These are phyloP conservation scores for Podila epicladia DNA, from an alignment of 192 early-diverging fungal species.

Conservation along the genomic window DNA sequence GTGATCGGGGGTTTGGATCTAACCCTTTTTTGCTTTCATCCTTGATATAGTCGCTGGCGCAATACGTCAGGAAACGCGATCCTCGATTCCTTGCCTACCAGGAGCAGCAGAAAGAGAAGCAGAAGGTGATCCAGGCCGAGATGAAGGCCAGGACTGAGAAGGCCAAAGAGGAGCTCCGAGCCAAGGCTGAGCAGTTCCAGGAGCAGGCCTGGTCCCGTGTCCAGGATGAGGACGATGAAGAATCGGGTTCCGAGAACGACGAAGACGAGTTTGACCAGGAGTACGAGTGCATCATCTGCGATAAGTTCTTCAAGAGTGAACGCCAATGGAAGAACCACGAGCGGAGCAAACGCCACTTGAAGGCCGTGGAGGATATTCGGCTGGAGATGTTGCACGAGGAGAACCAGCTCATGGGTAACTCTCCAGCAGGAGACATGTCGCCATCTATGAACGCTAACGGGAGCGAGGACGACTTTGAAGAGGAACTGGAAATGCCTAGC, in stretches of 20 bases:
- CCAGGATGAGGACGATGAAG: conserved; percentile 43
- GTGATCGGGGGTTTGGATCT: background rate
- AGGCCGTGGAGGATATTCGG: conserved; percentile 78
- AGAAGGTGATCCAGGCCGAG: conserved; percentile 64
- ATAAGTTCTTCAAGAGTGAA: conserved; percentile 87
- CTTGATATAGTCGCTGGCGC: conserved; percentile 67
- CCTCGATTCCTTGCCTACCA: conserved; percentile 83
- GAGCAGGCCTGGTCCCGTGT: conserved; percentile 82
- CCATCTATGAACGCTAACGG: background rate
- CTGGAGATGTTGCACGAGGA: conserved; percentile 82
- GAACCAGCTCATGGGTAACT: conserved; percentile 31
- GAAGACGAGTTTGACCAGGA: conserved; percentile 65
- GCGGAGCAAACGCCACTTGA: conserved; percentile 85
- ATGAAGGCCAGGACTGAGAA: conserved; percentile 68
- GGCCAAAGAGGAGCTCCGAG: conserved; percentile 62
- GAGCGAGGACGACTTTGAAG: conserved; percentile 12
- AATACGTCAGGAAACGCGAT: conserved; percentile 88
- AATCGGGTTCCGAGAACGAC: conserved; percentile 11
- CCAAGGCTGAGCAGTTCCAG: conserved; percentile 64
- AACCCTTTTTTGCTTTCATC: background rate
- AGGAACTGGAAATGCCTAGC: conserved; percentile 32
- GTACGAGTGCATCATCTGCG: conserved; percentile 87
- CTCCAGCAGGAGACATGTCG: conserved; percentile 1
- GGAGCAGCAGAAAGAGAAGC: conserved; percentile 62
- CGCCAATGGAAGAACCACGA: conserved; percentile 88